Evolutionary conservation across 495 filamentous ascomycete species (phyloP).

Genomic region (Daldinia concentrica): DNA sequence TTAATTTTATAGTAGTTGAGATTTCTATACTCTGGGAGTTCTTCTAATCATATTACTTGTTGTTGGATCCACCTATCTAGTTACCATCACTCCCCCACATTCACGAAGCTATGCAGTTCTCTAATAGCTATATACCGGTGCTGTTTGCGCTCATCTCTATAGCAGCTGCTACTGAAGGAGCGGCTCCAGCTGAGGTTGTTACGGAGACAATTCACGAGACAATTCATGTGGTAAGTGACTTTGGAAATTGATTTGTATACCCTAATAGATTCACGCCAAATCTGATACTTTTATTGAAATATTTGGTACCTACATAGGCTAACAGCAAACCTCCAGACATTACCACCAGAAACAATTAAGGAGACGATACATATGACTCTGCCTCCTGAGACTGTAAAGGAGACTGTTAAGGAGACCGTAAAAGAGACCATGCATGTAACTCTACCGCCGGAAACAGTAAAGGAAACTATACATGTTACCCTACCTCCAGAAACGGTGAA

Average conservation of each 20-base stretch:
- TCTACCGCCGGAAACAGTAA: slow-evolving; percentile 4
- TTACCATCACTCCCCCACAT: slow-evolving; percentile 2
- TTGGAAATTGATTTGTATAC: not conserved
- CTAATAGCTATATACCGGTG: slow-evolving; percentile 16
- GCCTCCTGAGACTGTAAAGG: slow-evolving; percentile 24
- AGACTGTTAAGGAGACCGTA: slow-evolving; percentile 7
- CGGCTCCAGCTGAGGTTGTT: slow-evolving; percentile 2
- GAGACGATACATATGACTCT: slow-evolving; percentile 20
- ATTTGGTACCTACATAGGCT: not conserved
- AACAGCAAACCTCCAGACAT: slow-evolving; percentile 12
- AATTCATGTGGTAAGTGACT: slow-evolving; percentile 28
- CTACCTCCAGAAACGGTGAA: slow-evolving; percentile 14
- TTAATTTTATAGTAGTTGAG: slow-evolving; percentile 25
- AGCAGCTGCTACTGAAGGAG: slow-evolving; percentile 17
- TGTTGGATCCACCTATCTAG: slow-evolving; percentile 2
- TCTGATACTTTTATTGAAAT: not conserved
- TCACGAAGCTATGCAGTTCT: slow-evolving; percentile 18
- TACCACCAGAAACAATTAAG: slow-evolving; percentile 21
- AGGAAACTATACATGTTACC: slow-evolving; percentile 13
- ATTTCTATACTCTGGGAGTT: slow-evolving; percentile 16
- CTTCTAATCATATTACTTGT: slow-evolving; percentile 11
- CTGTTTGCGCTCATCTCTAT: slow-evolving; percentile 23
- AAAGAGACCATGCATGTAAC: slow-evolving; percentile 7
- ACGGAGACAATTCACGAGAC: slow-evolving; percentile 27
- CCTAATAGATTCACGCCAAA: not conserved